Evolutionary conservation across 306 rosid species (phyloP), one percentile per base, ranked within the genome.

Genomic region (Trifolium subterraneum): DNA sequence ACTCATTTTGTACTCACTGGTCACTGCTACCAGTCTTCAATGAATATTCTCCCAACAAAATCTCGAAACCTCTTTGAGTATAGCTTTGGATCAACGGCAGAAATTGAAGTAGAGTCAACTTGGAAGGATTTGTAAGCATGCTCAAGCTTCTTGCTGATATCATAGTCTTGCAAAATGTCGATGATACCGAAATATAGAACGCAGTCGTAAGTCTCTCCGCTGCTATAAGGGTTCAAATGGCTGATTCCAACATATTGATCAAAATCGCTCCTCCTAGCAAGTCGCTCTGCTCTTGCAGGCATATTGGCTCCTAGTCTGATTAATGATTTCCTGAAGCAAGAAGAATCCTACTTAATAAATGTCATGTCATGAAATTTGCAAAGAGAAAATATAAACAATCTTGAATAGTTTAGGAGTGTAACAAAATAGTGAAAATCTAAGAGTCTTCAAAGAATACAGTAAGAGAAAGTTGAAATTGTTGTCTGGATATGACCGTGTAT

Each of bases 41-140:
- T 63, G 78, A 95, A 95, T 58, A 86, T 89, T 86, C 98, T 85
- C 59, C 96, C 94, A 0, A 95, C 72, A 67, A 95, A 95, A 76
- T 95, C 97, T 18, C 93, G 93, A 73, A 95, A 95, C 76, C 99
- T 84, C 75, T 80, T 95, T 0, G 99, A 95, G 84, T 95, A 95
- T 11, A 87, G 92, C 90, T 92, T 95, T 14, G 99, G 99, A 86
- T 92, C 99, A 23, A 95, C 99, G 0, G 99, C 99, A 15, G 99
- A 95, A 71, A 95, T 95, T 29, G 96, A 90, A 65, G 86, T 47
- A 11, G 99, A 84, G 75, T 95, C 93, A 4, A 82, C 99, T 79
- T 95, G 99, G 64, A 88, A 87, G 38, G 99, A 95, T 81, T 95
- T 95, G 87, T 92, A 95, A 7, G 97, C 98, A 63, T 88, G 99